Base-by-base conservation (phyloP, 441 rosid species). In the Flueggea neowawraea region DNA sequence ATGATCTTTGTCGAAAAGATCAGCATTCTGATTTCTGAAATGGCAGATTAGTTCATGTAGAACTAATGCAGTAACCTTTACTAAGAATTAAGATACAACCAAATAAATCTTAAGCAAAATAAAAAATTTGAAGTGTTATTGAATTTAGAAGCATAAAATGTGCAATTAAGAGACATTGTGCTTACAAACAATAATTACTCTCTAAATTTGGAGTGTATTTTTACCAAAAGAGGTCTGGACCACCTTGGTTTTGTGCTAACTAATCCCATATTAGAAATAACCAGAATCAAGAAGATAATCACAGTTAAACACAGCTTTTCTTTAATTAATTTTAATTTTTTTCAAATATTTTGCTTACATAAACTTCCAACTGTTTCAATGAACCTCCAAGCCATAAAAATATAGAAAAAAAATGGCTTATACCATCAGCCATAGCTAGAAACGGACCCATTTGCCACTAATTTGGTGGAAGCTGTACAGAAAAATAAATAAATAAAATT, bases 211-310 rank as follows among this genome's bases (percentile, higher is more conserved):
- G 66, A 10, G 12, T 22, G n/a, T 47, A 28, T 28, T 56, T 28
- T 64, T 63, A 36, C 53, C 59, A 17, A 56, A 16, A 57, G 61
- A 79, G 72, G 70, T n/a, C 14, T 43, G 58, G 78, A 75, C 76
- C 80, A 70, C 77, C n/a, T 44, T 12, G 11, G 0, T 36, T 36
- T 36, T 36, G 41, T 36, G 41, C 41, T 36, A 11, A 41, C 49
- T 10, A 36, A 61, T 31, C 49, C 51, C 33, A 16, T 52, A 15
- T 12, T n/a, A 60, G 60, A 33, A 65, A 62, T 50, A 54, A 57
- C 61, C 11, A 36, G 65, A 52, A 61, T 16, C 67, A 51, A 52
- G 48, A 52, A 14, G 13, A 9, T 60, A 10, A 10, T 31, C 14
- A 57, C 51, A 48, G 62, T 67, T 48, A 61, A 60, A 60, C 71